Evolutionary conservation across 2,329 filamentous ascomycete species (phyloP).

Genomic region (Venturia asperata): DNA sequence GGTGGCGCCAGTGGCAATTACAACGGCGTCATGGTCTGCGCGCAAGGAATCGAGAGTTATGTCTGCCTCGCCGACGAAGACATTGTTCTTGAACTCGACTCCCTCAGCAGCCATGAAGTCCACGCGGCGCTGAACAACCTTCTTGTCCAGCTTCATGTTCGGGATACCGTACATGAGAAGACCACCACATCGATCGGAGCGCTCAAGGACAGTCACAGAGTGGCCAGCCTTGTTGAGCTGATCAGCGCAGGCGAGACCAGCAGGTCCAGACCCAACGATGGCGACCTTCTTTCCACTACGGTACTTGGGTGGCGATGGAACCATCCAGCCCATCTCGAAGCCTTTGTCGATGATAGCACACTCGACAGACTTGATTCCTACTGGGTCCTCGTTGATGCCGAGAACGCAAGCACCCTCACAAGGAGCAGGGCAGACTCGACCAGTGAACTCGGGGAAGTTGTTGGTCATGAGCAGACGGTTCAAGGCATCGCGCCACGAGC

Average conservation of each 20-base stretch:
- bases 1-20: conserved; percentile 87
- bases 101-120: conserved; percentile 93
- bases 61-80: conserved; percentile 67
- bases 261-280: conserved; percentile 84
- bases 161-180: conserved; percentile 97
- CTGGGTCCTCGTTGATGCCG: conserved; percentile 93
- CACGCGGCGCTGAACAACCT: conserved; percentile 87
- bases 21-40: conserved; percentile 68
- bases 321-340: conserved; percentile 98
- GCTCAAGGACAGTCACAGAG: conserved; percentile 83
- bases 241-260: conserved; percentile 83
- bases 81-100: conserved; percentile 70
- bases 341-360: conserved; percentile 96
- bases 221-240: conserved; percentile 93
- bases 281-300: conserved; percentile 85
- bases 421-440: conserved; percentile 91
- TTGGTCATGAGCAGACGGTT: conserved; percentile 93
- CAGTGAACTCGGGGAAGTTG: conserved; percentile 97
- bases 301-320: conserved; percentile 67
- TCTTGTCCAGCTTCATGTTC: conserved; percentile 99
- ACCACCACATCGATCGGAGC: conserved; percentile 81
- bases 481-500: conserved; percentile 84
- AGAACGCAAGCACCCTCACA: conserved; percentile 95
- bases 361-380: conserved; percentile 97
- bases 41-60: conserved; percentile 65